Percentiles rank a stretch among this genome's conserved stretches.
These are phyloP conservation scores for Xylariaceae sp. DNA, from an alignment of 2,329 filamentous ascomycete genomes.

Conservation along the genomic window DNA sequence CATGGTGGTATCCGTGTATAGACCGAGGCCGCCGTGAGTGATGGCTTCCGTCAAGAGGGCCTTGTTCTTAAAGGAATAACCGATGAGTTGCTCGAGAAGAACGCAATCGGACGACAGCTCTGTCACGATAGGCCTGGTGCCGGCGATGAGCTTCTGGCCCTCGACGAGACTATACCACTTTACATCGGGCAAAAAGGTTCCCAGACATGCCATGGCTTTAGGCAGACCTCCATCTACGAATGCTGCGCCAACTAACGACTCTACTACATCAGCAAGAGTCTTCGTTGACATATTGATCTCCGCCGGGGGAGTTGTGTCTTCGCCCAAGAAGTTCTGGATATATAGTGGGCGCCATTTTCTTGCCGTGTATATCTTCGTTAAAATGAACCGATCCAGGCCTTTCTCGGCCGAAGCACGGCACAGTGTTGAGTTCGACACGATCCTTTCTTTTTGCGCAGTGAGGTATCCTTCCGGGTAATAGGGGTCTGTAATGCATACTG, in stretches of 20 bases:
- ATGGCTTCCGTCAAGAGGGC: slow-evolving; percentile 69
- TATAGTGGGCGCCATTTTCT: slow-evolving; percentile 68
- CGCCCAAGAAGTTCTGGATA: slow-evolving; percentile 36
- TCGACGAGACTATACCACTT: slow-evolving; percentile 46
- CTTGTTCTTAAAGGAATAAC: slow-evolving; percentile 65
- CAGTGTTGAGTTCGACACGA: slow-evolving; percentile 73
- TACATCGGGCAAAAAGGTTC: slow-evolving; percentile 58
- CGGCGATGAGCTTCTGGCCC: slow-evolving; percentile 41
- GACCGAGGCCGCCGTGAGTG: slow-evolving; percentile 57
- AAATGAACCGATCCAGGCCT: slow-evolving; percentile 68
- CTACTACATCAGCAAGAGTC: slow-evolving; percentile 78
- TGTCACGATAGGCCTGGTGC: slow-evolving; percentile 34
- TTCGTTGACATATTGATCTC: slow-evolving; percentile 53
- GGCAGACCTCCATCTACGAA: slow-evolving; percentile 62
- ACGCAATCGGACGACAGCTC: slow-evolving; percentile 38
- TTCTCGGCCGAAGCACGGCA: slow-evolving; percentile 56
- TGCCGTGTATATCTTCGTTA: slow-evolving; percentile 62
- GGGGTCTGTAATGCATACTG: slow-evolving; percentile 42
- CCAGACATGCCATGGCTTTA: slow-evolving; percentile 59
- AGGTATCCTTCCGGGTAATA: slow-evolving; percentile 74
- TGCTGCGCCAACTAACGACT: slow-evolving; percentile 74
- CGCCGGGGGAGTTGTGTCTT: neutral
- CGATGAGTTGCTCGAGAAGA: slow-evolving; percentile 60
- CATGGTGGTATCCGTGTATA: slow-evolving; percentile 37
- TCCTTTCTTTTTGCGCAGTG: slow-evolving; percentile 58